Conservation (phyloP, 1,284 basidiomycete species). For the Pascua guehoae region DNA sequence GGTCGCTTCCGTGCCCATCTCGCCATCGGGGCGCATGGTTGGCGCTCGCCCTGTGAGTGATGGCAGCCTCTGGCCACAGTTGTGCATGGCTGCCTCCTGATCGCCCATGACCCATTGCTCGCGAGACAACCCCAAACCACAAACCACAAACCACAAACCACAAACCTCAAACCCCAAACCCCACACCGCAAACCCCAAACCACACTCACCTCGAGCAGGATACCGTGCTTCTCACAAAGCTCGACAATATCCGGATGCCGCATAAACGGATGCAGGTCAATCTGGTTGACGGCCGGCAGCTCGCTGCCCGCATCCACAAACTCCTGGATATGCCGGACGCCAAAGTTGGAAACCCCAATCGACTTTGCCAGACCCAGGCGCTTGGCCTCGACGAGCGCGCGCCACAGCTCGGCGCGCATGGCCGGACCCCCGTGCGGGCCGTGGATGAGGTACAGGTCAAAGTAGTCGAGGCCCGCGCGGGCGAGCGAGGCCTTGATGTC, state of each 20-base stretch:
- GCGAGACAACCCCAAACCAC: no score
- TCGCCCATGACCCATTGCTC: no score
- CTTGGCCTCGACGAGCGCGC: conserved; percentile 48
- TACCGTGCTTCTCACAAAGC: conserved; percentile 50
- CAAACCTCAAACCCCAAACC: no score
- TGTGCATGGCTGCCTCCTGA: background rate
- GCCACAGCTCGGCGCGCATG: conserved; percentile 50
- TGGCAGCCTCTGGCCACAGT: no score
- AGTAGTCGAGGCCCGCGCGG: conserved; percentile 54
- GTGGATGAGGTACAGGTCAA: conserved; percentile 51
- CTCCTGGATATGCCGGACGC: conserved; percentile 53
- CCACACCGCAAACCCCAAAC: no score
- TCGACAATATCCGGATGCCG: conserved; percentile 50
- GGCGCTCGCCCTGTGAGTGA: no score
- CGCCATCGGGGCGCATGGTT: no score
- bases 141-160: no score
- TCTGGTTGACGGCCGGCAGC: conserved; percentile 49
- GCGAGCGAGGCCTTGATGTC: conserved; percentile 59
- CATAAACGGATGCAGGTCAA: conserved; percentile 52
- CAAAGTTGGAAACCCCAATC: conserved; percentile 53
- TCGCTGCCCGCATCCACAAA: conserved; percentile 39
- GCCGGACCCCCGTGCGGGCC: conserved; percentile 49
- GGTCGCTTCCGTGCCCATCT: no score
- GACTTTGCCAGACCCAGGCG: conserved; percentile 47
- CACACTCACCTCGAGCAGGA: conserved; percentile 45